A percentile compares a stretch with the other conserved stretches of the same genome.
phyloP scores from a whole-genome alignment of 192 early-diverging fungal genomes.

The Umbelopsis vinacea region DNA sequence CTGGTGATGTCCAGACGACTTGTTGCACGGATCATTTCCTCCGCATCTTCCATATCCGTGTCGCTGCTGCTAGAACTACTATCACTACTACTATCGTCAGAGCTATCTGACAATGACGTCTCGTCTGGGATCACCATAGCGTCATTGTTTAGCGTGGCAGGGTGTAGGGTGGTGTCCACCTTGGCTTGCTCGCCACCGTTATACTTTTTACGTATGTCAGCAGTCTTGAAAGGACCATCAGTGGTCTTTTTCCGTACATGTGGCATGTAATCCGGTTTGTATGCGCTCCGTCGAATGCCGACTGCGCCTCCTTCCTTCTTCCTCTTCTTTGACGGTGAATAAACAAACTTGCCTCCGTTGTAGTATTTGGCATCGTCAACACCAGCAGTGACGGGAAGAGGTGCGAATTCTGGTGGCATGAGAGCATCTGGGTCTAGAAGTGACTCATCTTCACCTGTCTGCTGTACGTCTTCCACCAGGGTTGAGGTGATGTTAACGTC shows the following conservation, averaged over 20 bases:
- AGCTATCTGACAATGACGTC: neutral
- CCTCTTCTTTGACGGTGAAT: constrained; percentile 21
- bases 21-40: constrained; percentile 5
- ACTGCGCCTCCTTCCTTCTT: neutral
- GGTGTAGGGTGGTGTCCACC: constrained; percentile 4
- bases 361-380: constrained; percentile 45
- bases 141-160: constrained; percentile 2
- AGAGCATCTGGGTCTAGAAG: neutral
- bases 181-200: neutral
- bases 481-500: neutral
- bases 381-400: constrained; percentile 21
- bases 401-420: constrained; percentile 40
- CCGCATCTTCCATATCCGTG: constrained; percentile 18
- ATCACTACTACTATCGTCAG: constrained; percentile 18
- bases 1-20: constrained; percentile 10
- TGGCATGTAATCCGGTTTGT: constrained; percentile 43
- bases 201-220: neutral
- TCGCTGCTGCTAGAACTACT: neutral
- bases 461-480: neutral
- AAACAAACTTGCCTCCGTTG: constrained; percentile 44
- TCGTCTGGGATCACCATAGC: neutral
- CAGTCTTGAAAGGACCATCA: neutral
- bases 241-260: constrained; percentile 16
- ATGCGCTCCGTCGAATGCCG: constrained; percentile 9
- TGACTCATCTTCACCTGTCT: neutral